phyloP scores from a whole-genome alignment of 768 basidiomycete genomes.

The Russula sp. region DNA sequence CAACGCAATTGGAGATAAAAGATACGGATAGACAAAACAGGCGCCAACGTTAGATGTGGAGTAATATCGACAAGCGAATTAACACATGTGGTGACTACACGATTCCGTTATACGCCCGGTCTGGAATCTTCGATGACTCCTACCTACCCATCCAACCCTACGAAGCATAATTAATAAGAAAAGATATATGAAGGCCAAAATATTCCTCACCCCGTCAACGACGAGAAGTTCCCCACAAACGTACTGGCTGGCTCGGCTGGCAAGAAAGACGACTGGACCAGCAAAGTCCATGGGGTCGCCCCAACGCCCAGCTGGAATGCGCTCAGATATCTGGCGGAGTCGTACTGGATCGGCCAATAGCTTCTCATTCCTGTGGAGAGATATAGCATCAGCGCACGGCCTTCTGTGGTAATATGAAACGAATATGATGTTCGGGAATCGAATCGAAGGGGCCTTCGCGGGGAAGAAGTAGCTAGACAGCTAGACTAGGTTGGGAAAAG shows the following conservation, averaged over 20 bases:
- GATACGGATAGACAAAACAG: neutral
- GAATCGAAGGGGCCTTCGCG: neutral
- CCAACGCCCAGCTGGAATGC: slow-evolving; percentile 65
- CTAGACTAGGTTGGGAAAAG: slow-evolving; percentile 1
- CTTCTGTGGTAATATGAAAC: slow-evolving; percentile 15
- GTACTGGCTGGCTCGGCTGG: slow-evolving; percentile 56
- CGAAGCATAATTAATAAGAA: neutral
- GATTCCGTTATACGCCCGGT: slow-evolving; percentile 11
- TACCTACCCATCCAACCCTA: slow-evolving; percentile 28
- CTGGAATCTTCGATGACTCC: neutral
- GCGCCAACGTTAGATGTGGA: neutral
- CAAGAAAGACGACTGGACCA: slow-evolving; percentile 59
- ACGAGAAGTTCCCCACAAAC: slow-evolving; percentile 61
- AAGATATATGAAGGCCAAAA: neutral
- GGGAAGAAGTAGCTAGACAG: neutral
- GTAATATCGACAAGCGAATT: slow-evolving; percentile 13
- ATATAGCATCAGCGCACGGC: slow-evolving; percentile 3
- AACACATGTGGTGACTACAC: slow-evolving; percentile 8
- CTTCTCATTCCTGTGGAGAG: slow-evolving; percentile 49
- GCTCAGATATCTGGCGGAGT: slow-evolving; percentile 58
- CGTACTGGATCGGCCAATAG: slow-evolving; percentile 55
- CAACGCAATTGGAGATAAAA: slow-evolving; percentile 11
- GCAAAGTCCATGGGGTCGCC: slow-evolving; percentile 60
- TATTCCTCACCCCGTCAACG: slow-evolving; percentile 57
- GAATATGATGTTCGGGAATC: slow-evolving; percentile 9